Evolutionary conservation across 805 yeast genomes (phyloP), one percentile per base, ranked within the genome.

Genomic region (Ogataea methylovora): DNA sequence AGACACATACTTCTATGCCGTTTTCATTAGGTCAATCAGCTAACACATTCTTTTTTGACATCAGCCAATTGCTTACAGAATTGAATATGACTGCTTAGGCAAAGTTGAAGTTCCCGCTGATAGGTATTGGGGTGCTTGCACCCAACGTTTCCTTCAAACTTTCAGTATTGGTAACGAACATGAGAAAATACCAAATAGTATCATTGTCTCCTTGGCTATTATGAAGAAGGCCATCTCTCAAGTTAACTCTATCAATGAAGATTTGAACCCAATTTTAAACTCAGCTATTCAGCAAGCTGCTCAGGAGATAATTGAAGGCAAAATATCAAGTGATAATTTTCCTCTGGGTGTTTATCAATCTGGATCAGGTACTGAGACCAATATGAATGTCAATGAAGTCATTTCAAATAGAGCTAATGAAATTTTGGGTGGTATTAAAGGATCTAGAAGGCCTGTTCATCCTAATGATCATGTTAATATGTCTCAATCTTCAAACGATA

Each of bases 381-480:
- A 92, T 72, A 92, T 92, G 97, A 90, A 92, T 63, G 95, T 97
- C 56, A 92, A 92, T 63, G 98, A 92, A 70, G 98, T 92, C 48
- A 92, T 92, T 54, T 85, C 96, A 37, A 92, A 92, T 76, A 80
- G 98, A 56, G 98, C 98, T 50, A 92, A 92, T 61, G 97, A 92
- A 67, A 54, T 92, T 35, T 73, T 92, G 46, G 97, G 97, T 43
- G 98, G 97, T 41, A 72, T 70, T 54, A 65, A 82, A 54, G 98
- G 98, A 41, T 80, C 95, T 42, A 92, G 92, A 70, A 72, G 65
- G 43, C 95, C 95, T 21, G 95, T 92, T 36, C 98, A 92, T 65
- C 98, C 98, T 46, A 92, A 92, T 66, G 97, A 92, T 64, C 97
- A 92, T 66, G 94, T 88, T 53, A 92, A 92, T 73, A 88, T 86